Base-by-base conservation (phyloP, 148 eudicot genomes). In the Vaccinium macrocarpon region DNA sequence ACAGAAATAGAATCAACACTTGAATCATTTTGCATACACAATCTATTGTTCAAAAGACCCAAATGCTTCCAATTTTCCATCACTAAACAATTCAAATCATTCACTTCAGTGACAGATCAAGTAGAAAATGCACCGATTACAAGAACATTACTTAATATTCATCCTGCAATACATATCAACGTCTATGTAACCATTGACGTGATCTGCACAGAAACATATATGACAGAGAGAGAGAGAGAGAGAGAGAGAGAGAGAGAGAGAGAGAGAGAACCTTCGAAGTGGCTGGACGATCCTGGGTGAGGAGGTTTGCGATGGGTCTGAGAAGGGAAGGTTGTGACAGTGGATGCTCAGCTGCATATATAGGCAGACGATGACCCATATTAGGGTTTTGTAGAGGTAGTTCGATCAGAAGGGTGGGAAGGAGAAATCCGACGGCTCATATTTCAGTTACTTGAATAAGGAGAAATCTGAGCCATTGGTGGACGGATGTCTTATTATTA, bases 371-470 rank as follows among this genome's bases (percentile, higher is more conserved):
- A 27, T 5, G 73, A 52, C 46, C 23, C 70, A 35, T 2, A 79
- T 57, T 80, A 80, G 82, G 82, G 68, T 80, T 80, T 56, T 51
- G 68, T 19, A 18, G 70, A 48, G 49, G 12, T 18, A 14, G 16
- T 10, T 29, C 1, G 13, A 3, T 32, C 6, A 32, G 25, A 5
- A 42, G 38, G 38, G 68, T 7, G 21, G 13, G 16, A n/a, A 48
- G 21, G 27, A 49, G 55, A 8, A 66, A 79, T 55, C 82, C 18
- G 27, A 80, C 70, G 82, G 82, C 14, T 5, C 7, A 35, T 57
- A 57, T 8, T 80, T 53, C n/a, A 13, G 11, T 19, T 56, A 4
- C 51, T 38, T 21, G 50, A 46, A 2, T 32, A 2, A 16, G 70
- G 82, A 35, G 70, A 21, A 3, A 57, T 56, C 50, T 19, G 49